Evolutionary conservation across 768 basidiomycete genomes (phyloP), one percentile per base, ranked within the genome.

Genomic region (Amanita brunnescens): DNA sequence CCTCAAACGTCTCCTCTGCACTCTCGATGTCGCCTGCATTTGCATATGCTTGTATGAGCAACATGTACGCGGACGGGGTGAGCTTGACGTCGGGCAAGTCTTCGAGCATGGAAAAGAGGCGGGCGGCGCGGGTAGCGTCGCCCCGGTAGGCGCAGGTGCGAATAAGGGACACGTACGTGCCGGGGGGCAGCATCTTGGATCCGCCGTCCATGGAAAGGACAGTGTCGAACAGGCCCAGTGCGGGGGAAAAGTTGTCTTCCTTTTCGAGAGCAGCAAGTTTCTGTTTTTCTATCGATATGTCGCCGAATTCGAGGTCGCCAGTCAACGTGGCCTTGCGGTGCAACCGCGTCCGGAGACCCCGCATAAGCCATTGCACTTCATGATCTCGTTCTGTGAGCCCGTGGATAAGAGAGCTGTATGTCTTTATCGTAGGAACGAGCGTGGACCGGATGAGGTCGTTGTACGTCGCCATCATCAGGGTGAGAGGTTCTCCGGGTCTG

Each of bases 171-270:
- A 66, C 63, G 63, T 81, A 91, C 2, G 78, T 60, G 13, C 45
- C 41, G 2, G 65, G 32, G 0, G 69, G 66, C 40, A 81, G 61
- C 3, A n/a, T n/a, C n/a, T 61, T 55, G 6, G 57, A 39, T 38
- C 61, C 59, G 18, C 67, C 65, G 13, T 61, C 54, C 7, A 41
- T 21, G 12, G 52, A 46, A 24, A 72, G 63, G 14, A 81, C 73
- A 0, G 80, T 73, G 21, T 85, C 74, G 64, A 93, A 93, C 13
- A 94, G 67, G 13, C 79, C 74, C 68, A 91, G 70, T 0, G 90
- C 90, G 0, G 80, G 76, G 0, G 69, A 61, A 54, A 91, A 83
- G 55, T 87, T 90, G 58, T 80, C 77, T 62, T 94, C 91, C 24
- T 70, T 58, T 18, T 68, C 67, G 20, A 90, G 73, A 1, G 64